phyloP scores from a whole-genome alignment of 352 stramenopile genomes.

The Phytopythium cucurbitacearum region DNA sequence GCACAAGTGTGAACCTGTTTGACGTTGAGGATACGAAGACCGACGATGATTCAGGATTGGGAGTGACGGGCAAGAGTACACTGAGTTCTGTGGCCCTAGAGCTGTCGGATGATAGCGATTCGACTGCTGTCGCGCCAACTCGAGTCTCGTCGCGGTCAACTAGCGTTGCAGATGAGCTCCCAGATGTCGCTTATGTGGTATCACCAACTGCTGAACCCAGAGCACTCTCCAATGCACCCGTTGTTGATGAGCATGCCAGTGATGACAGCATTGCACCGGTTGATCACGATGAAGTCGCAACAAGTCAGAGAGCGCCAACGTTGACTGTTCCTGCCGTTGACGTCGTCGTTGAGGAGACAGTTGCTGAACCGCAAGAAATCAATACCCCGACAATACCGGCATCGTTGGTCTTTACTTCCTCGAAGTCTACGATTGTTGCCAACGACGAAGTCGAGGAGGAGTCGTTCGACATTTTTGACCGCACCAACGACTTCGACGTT shows the following conservation, averaged over 20 bases:
- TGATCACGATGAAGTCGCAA: background rate
- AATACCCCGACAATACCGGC: background rate
- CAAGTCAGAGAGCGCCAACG: background rate
- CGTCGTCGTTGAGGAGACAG: slow-evolving; percentile 1
- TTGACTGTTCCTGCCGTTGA: slow-evolving; percentile 1
- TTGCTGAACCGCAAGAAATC: background rate
- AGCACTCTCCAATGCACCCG: no score
- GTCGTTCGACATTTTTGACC: slow-evolving; percentile 27
- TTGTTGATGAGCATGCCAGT: background rate
- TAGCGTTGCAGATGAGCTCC: no score
- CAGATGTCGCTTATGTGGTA: no score
- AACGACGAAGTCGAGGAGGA: slow-evolving; percentile 1
- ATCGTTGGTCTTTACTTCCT: background rate
- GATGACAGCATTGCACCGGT: background rate
- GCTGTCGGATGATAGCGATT: no score
- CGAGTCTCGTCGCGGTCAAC: no score
- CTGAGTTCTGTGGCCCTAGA: no score
- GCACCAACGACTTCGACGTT: slow-evolving; percentile 26
- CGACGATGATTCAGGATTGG: background rate
- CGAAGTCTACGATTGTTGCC: background rate
- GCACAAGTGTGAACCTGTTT: no score
- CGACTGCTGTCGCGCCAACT: no score
- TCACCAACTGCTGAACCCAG: no score
- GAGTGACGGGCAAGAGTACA: no score
- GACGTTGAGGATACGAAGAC: background rate